phyloP scores from a whole-genome alignment of 805 yeast species.

The Zygosaccharomyces gambellarensis region DNA sequence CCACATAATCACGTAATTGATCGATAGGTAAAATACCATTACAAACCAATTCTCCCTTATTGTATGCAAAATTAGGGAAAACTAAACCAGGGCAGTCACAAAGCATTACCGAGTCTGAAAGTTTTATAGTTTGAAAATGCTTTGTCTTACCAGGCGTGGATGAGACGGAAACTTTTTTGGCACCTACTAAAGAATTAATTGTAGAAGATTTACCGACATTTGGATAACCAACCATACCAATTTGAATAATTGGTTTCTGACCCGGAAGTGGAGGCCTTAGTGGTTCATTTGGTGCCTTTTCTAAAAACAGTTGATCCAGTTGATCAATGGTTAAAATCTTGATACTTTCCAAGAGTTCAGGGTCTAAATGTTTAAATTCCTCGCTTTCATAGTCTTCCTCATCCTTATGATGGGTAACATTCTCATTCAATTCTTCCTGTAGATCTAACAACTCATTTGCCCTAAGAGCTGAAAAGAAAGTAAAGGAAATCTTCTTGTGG shows the following conservation, averaged over 20 bases:
- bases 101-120: constrained; percentile 74
- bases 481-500: constrained; percentile 64
- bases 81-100: constrained; percentile 99
- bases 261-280: constrained; percentile 51
- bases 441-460: constrained; percentile 73
- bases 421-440: constrained; percentile 41
- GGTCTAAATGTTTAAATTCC: constrained; percentile 34
- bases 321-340: constrained; percentile 77
- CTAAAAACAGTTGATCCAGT: constrained; percentile 71
- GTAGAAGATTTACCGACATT: constrained; percentile 97
- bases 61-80: constrained; percentile 94
- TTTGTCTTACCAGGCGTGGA: constrained; percentile 98
- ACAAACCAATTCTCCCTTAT: constrained; percentile 94
- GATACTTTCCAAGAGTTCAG: constrained; percentile 44
- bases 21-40: constrained; percentile 99
- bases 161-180: constrained; percentile 96
- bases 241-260: constrained; percentile 63
- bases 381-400: constrained; percentile 28
- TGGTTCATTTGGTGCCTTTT: constrained; percentile 66
- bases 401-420: constrained; percentile 29
- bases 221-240: constrained; percentile 97
- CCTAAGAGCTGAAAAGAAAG: constrained; percentile 86
- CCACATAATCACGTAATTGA: constrained; percentile 87
- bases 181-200: constrained; percentile 91
- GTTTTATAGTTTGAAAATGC: constrained; percentile 92